Percentiles rank a stretch among this genome's conserved stretches.
phyloP scores from a whole-genome alignment of 2,329 filamentous ascomycete species.

The Diplodia corticola region DNA sequence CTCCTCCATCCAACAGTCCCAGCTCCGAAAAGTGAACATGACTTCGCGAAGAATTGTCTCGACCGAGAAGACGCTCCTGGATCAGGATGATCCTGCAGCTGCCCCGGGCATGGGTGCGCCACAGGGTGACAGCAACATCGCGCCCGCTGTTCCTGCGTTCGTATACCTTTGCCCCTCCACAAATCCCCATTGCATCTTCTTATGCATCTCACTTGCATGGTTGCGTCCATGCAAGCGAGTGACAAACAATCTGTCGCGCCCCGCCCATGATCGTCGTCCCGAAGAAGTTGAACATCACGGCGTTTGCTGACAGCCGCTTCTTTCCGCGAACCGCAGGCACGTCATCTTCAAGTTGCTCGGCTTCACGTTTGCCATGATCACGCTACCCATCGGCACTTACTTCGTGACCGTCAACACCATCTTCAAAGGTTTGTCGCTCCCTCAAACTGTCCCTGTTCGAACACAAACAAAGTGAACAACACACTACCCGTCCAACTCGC shows the following conservation, averaged over 20 bases:
- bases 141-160: constrained; percentile 81
- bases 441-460: not conserved
- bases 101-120: constrained; percentile 35
- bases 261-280: no score
- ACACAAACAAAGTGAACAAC: not conserved
- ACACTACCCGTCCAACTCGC: not conserved
- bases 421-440: constrained; percentile 57
- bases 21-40: constrained; percentile 50
- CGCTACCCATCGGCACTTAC: constrained; percentile 83
- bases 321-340: constrained; percentile 51
- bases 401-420: constrained; percentile 75
- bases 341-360: constrained; percentile 88
- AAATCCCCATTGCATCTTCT: not conserved
- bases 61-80: constrained; percentile 65
- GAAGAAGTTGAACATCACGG: not conserved
- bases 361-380: constrained; percentile 91
- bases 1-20: constrained; percentile 13
- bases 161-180: constrained; percentile 35
- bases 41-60: constrained; percentile 67
- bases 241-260: no score
- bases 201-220: not conserved
- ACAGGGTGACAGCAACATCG: constrained; percentile 65
- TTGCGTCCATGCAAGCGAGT: not conserved
- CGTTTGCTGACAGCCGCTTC: constrained; percentile 14
- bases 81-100: constrained; percentile 37